Evolutionary conservation across 1,139 yeast species (phyloP).

Genomic region (Candida tetrigidarum): DNA sequence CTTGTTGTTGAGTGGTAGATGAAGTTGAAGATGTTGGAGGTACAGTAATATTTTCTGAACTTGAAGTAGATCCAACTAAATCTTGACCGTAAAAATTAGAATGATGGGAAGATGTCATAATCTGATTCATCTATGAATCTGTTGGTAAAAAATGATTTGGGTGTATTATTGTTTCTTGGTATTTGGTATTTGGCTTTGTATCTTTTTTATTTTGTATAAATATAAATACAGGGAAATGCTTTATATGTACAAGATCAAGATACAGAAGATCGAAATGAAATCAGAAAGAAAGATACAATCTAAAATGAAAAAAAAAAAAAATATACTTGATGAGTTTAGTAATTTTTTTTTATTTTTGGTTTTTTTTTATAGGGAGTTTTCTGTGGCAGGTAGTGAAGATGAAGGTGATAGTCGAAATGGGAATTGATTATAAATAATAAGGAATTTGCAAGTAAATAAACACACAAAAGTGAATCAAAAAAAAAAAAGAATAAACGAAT

Average conservation of each 20-base stretch:
- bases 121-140: constrained; percentile 16
- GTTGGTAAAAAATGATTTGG: too few relatives aligned
- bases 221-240: too few relatives aligned
- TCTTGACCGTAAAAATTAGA: constrained; percentile 20
- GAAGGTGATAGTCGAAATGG: too few relatives aligned
- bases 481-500: too few relatives aligned
- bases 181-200: not conserved
- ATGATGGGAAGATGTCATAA: constrained; percentile 19
- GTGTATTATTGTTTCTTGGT: too few relatives aligned
- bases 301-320: not conserved
- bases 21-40: too few relatives aligned
- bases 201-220: too few relatives aligned
- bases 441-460: too few relatives aligned
- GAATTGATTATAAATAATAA: too few relatives aligned
- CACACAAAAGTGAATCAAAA: too few relatives aligned
- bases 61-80: constrained; percentile 16
- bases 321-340: not conserved
- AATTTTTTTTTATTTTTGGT: not conserved
- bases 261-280: not conserved
- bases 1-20: constrained; percentile 11
- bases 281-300: not conserved
- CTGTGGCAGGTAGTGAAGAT: too few relatives aligned
- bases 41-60: constrained; percentile 16
- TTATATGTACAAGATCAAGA: not conserved
- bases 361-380: too few relatives aligned